These are phyloP conservation scores for Aschersonia sp. DNA, from an alignment of 2,329 filamentous ascomycete genomes.

Conservation along the genomic window DNA sequence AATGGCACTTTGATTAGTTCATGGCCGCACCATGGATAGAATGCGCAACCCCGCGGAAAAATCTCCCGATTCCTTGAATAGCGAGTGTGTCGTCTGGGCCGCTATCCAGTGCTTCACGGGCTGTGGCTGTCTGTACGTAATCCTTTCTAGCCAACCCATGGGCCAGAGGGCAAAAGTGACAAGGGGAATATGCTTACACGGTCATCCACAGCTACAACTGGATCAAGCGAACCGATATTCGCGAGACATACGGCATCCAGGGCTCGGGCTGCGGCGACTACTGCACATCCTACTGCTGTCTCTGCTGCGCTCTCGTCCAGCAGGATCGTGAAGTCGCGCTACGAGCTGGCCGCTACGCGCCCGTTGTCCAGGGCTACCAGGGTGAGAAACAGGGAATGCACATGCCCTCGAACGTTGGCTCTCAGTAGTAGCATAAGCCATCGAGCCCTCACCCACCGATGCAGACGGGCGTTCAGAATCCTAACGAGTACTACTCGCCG, in stretches of 20 bases:
- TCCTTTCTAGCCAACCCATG: neutral
- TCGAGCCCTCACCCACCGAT: neutral
- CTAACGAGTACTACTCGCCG: neutral
- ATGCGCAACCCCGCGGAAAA: conserved; percentile 27
- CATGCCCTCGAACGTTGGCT: conserved; percentile 11
- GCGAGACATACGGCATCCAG: conserved; percentile 36
- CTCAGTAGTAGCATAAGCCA: neutral
- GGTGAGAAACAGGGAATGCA: conserved; percentile 21
- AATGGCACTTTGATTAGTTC: conserved; percentile 13
- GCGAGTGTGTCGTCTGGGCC: conserved; percentile 25
- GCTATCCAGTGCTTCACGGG: conserved; percentile 23
- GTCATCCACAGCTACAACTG: conserved; percentile 24
- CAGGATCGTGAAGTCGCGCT: conserved; percentile 38
- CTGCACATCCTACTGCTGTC: conserved; percentile 37
- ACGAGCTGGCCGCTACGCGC: conserved; percentile 10
- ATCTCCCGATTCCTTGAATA: conserved; percentile 22
- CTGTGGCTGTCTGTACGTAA: conserved; percentile 26
- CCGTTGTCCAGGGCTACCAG: conserved; percentile 21
- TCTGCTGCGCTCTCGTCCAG: conserved; percentile 42
- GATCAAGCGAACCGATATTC: conserved; percentile 38
- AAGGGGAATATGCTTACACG: neutral
- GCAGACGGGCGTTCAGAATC: neutral
- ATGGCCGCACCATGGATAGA: conserved; percentile 28
- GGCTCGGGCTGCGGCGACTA: conserved; percentile 34
- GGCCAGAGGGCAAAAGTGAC: neutral